Conservation (phyloP, 1,284 basidiomycete genomes). For the Heterobasidion annosum region DNA sequence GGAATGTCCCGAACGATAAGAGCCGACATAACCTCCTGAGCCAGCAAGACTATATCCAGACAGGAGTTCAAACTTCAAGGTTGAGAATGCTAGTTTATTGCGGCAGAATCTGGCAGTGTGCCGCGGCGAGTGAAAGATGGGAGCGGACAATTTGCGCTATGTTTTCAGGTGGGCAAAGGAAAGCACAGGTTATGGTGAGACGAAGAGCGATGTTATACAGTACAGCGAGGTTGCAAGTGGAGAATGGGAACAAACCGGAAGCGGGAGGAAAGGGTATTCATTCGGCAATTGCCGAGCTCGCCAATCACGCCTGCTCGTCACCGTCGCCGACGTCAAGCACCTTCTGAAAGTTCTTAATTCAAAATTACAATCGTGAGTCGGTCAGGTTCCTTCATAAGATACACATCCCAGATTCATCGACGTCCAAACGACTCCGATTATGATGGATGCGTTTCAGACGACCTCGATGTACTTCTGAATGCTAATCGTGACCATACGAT, state of each 20-base stretch:
- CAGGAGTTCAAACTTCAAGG: no score
- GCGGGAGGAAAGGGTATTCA: neutral
- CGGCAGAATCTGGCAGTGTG: no score
- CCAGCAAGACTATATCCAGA: no score
- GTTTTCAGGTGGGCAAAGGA: no score
- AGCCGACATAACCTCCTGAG: no score
- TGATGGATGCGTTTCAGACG: conserved; percentile 11
- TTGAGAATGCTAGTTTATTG: no score
- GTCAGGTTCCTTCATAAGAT: conserved; percentile 6
- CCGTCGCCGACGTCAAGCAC: conserved; percentile 28
- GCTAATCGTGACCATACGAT: conserved; percentile 10
- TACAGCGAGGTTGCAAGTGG: neutral
- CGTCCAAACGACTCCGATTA: neutral
- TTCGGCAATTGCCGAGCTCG: conserved; percentile 1
- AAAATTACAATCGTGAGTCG: conserved; percentile 7
- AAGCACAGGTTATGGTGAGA: no score
- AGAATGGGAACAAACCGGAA: neutral
- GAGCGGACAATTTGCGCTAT: no score
- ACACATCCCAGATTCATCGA: conserved; percentile 6
- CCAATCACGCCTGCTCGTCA: conserved; percentile 6
- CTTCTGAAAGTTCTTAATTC: conserved; percentile 5
- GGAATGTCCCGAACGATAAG: no score
- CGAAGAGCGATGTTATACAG: neutral
- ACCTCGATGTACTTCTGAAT: conserved; percentile 25
- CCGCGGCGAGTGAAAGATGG: no score